Evolutionary conservation across 768 basidiomycete genomes (phyloP), one percentile per base, ranked within the genome.

Genomic region (Xerocomellus amylosporus): DNA sequence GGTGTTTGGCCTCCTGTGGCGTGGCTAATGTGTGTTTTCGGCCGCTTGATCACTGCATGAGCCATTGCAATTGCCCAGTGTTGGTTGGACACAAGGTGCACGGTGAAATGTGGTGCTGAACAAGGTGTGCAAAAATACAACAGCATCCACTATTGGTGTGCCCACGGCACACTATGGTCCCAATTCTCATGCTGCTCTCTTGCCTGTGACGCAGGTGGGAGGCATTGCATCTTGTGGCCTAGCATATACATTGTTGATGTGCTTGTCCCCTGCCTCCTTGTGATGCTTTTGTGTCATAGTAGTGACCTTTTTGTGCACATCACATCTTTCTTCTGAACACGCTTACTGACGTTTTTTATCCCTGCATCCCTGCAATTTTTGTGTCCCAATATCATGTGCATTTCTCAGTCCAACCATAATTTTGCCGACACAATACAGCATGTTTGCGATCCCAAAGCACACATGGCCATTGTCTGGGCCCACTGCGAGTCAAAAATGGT

Each of bases 21-120:
- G 81, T 77, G 84, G 84, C 76, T 73, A 75, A 70, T 82, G 87
- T 87, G 88, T 85, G 87, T 87, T 87, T 87, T 88, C 87, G 88
- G 78, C 90, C 88, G 89, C 88, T 91, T 90, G 88, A 89, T 84
- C 87, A 87, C 89, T 86, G 88, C 85, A 84, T 76, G 74, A 77
- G 75, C 74, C 78, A 76, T 80, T 80, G 74, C 78, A 82, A 76
- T 76, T 80, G 80, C 79, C 75, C 83, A 80, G 82, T 75, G 76
- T 74, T 79, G 85, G 89, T 84, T 87, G 88, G 88, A 83, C 87
- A 85, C 87, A 85, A 78, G 82, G 87, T 79, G 85, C 79, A 88
- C 75, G 90, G 90, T 93, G 90, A 93, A 93, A 93, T 86, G 91
- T 90, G 88, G 90, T 88, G 89, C 89, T 84, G 90, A 92, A 89